Evolutionary conservation across 192 early-diverging fungal species (phyloP).

Genomic region (Podochytrium sp.): DNA sequence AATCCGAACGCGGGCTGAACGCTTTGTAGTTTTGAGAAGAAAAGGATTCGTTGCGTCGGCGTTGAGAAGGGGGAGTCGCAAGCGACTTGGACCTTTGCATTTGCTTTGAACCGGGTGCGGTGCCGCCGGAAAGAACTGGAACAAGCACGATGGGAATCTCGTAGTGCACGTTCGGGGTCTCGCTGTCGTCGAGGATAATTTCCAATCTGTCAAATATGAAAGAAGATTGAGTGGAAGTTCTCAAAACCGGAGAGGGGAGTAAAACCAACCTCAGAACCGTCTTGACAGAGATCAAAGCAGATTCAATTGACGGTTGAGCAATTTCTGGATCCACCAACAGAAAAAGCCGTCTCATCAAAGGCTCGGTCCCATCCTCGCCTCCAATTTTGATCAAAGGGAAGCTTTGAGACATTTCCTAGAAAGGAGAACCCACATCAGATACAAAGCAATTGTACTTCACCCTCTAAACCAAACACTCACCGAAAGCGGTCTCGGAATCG

Average conservation of each 20-base stretch:
- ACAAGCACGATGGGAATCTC: conserved; percentile 8
- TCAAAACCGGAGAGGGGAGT: too few species aligned
- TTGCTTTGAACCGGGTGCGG: background rate
- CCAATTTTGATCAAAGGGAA: conserved; percentile 17
- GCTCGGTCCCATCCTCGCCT: background rate
- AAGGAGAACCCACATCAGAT: too few species aligned
- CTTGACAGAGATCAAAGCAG: conserved; percentile 10
- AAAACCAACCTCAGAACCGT: conserved; percentile 10
- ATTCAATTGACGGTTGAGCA: conserved; percentile 11
- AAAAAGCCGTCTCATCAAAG: background rate
- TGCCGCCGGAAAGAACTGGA: background rate
- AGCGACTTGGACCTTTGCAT: background rate
- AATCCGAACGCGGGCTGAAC: background rate
- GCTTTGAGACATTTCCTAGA: background rate
- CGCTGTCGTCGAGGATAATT: conserved; percentile 14
- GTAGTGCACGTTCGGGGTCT: conserved; percentile 15
- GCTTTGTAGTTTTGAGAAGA: too few species aligned
- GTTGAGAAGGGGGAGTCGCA: background rate
- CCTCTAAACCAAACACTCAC: too few species aligned
- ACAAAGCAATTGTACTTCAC: too few species aligned
- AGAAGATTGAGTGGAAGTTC: too few species aligned
- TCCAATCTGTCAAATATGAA: too few species aligned
- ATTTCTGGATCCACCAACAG: conserved; percentile 16
- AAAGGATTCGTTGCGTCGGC: too few species aligned
- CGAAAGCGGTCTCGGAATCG: conserved; percentile 2